phyloP scores from a whole-genome alignment of 2,329 filamentous ascomycete genomes.

The Lecanicillium sp. region DNA sequence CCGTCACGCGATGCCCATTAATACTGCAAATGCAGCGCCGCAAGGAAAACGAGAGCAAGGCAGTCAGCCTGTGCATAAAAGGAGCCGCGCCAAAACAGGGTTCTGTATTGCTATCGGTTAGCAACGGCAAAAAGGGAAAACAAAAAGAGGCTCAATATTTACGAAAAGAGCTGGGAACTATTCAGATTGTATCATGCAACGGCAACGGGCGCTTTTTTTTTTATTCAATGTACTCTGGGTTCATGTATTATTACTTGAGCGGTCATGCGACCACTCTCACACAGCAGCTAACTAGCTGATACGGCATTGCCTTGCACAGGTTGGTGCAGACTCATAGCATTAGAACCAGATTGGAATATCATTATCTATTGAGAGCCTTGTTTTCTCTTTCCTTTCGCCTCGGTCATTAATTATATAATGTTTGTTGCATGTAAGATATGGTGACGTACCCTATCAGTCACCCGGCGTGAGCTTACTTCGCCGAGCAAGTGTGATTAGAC shows the following conservation, averaged over 20 bases:
- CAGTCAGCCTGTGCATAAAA: too few species aligned
- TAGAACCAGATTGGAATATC: not conserved
- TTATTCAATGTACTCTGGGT: not conserved
- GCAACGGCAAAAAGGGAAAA: not conserved
- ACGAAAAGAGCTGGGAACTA: not conserved
- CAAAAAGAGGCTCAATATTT: too few species aligned
- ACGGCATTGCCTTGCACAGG: not conserved
- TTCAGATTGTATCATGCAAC: not conserved
- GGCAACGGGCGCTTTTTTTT: not conserved
- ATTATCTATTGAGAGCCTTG: too few species aligned
- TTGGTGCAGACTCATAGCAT: not conserved
- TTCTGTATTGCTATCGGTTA: too few species aligned
- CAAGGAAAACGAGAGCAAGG: not conserved
- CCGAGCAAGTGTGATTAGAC: too few species aligned
- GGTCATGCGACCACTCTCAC: slow-evolving; percentile 8
- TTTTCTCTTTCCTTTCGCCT: not conserved
- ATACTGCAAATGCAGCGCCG: not conserved
- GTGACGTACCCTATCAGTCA: too few species aligned
- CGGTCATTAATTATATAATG: not conserved
- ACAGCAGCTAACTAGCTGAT: not conserved
- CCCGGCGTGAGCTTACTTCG: too few species aligned
- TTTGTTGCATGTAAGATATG: too few species aligned
- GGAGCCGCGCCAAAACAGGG: too few species aligned
- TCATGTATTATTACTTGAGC: slow-evolving; percentile 4
- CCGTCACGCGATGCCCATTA: not conserved